Conservation (phyloP, 768 basidiomycete genomes). For the Candolleomyces eurysporus region DNA sequence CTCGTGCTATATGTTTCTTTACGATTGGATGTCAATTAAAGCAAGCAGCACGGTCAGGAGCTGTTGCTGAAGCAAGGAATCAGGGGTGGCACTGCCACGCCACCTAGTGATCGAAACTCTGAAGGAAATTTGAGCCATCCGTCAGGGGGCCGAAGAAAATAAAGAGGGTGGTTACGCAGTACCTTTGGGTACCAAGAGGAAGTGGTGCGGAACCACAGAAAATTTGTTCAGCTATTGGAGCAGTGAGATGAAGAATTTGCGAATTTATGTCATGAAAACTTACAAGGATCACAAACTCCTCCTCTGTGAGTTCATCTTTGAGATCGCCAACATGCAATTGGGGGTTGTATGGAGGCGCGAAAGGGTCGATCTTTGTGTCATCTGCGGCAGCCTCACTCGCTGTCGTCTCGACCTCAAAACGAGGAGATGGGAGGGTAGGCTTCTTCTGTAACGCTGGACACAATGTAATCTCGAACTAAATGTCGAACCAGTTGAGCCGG, state of each 20-base stretch:
- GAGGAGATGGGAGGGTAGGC: conserved; percentile 46
- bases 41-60: no score
- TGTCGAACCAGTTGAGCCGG: neutral
- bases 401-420: conserved; percentile 23
- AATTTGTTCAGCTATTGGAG: conserved; percentile 77
- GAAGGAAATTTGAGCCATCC: neutral
- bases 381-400: conserved; percentile 18
- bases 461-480: conserved; percentile 80
- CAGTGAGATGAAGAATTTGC: neutral
- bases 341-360: conserved; percentile 81
- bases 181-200: conserved; percentile 88
- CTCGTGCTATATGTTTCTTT: no score
- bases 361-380: conserved; percentile 57
- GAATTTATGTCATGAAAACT: conserved; percentile 17
- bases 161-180: no score
- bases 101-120: conserved; percentile 75
- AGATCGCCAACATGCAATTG: conserved; percentile 78
- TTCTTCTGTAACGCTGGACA: conserved; percentile 88
- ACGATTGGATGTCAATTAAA: no score
- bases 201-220: conserved; percentile 80
- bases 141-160: no score
- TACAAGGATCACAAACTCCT: conserved; percentile 71
- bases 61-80: no score
- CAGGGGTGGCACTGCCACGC: no score
- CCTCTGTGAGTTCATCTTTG: conserved; percentile 53